A percentile compares a stretch with the other conserved stretches of the same genome.
Conservation (phyloP, 2,329 filamentous ascomycete species). For the Penicillium sp. region DNA sequence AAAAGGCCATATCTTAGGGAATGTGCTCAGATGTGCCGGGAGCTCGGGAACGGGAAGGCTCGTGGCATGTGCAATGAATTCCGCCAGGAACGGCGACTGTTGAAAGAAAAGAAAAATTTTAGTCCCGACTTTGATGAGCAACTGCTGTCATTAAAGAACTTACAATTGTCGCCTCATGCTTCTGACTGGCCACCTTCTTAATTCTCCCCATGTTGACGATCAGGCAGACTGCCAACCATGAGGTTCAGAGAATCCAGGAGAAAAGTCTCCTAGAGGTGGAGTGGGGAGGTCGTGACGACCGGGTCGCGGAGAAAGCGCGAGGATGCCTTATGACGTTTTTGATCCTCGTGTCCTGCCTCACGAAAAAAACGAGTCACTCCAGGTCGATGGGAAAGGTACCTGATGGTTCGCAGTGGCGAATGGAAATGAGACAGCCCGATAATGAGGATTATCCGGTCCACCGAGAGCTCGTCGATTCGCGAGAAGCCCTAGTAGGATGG, state of each 20-base stretch:
- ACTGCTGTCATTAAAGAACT: conserved; percentile 24
- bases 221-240: conserved; percentile 40
- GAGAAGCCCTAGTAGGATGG: conserved; percentile 16
- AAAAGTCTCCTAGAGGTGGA: conserved; percentile 29
- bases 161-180: conserved; percentile 53
- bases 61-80: conserved; percentile 71
- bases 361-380: conserved; percentile 24
- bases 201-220: conserved; percentile 51
- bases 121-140: conserved; percentile 11
- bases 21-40: conserved; percentile 70
- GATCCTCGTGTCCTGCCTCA: conserved; percentile 28
- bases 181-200: conserved; percentile 52
- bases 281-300: conserved; percentile 28
- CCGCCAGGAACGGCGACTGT: conserved; percentile 81
- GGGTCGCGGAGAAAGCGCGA: conserved; percentile 32
- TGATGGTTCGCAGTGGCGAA: neutral
- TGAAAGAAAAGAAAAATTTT: conserved; percentile 23
- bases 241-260: conserved; percentile 28
- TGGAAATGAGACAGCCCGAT: conserved; percentile 1
- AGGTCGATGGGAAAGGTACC: conserved; percentile 6
- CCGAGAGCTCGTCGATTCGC: conserved; percentile 9
- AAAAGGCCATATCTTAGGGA: conserved; percentile 90
- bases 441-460: conserved; percentile 7
- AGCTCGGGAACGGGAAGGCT: conserved; percentile 66
- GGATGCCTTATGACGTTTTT: conserved; percentile 42